Evolutionary conservation across 1,284 basidiomycete genomes (phyloP), one percentile per base, ranked within the genome.

Genomic region (Heterobasidion irregulare): DNA sequence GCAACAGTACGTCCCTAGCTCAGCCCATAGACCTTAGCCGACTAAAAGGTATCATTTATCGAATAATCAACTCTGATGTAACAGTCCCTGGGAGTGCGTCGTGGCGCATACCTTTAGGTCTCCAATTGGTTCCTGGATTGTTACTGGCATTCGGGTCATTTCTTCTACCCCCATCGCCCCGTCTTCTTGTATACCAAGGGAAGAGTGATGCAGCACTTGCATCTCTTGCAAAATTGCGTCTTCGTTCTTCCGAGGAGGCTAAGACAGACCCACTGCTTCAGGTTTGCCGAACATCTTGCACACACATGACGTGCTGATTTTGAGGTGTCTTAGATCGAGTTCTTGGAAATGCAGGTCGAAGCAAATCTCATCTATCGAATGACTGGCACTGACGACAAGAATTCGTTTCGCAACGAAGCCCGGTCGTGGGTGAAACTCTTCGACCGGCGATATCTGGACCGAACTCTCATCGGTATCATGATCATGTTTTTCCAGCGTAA

Each of bases 401-500:
- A 59, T 59, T 48, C 60, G 65, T 33, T 70, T 9, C 56, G 57
- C 8, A 65, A 66, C 1, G 83, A 84, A 62, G 64, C 75, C 19
- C 64, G 63, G 5, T 68, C 74, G 1, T 89, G 87, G 86, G 69
- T 62, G 7, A 70, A 72, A 15, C 71, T 89, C 6, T 83, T 86
- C 56, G 68, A 68, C 10, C 64, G 62, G 2, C 76, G 76, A 55
- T 83, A 84, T 62, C 66, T 77, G 16, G 71, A 75, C 51, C 74
- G 86, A 44, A 89, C 88, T 0, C 67, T 78, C 64, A 77, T 90
- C 50, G 88, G 86, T 1, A 70, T 89, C 8, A 66, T 82, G 61
- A 79, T 89, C 64, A 89, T 89, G 84, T 80, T 87, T 55, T 90
- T 89, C 62, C 88, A 90, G 70, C 88, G 87, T 89, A 61, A 45